Percentiles rank a stretch among this genome's conserved stretches.
Evolutionary conservation across 1,284 basidiomycete genomes (phyloP).

Genomic region (Acaromyces ingoldii): DNA sequence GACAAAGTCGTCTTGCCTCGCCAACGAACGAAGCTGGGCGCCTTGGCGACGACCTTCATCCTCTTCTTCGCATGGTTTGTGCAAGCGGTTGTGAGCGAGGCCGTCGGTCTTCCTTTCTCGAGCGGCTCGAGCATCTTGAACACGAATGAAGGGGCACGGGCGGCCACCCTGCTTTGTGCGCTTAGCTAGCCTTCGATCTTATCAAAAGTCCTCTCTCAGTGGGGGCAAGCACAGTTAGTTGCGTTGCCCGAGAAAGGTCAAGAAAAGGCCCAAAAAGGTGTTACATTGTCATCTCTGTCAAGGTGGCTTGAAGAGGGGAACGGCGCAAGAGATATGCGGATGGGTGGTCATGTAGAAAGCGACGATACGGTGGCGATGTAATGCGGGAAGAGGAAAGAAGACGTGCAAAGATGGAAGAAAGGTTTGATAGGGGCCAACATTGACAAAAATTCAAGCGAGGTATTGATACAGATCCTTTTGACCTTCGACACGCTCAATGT

Average conservation of each 20-base stretch:
- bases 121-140: conserved; percentile 5
- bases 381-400: not conserved
- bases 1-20: not conserved
- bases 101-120: not conserved
- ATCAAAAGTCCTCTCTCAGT: too few species aligned
- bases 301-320: too few species aligned
- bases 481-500: conserved; percentile 84
- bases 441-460: conserved; percentile 28
- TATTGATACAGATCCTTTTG: conserved; percentile 47
- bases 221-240: too few species aligned
- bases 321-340: not conserved
- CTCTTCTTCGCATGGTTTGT: conserved; percentile 4
- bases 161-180: not conserved
- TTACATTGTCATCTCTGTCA: not conserved
- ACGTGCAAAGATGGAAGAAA: not conserved
- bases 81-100: not conserved
- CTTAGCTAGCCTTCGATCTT: too few species aligned
- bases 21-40: not conserved
- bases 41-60: not conserved
- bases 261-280: not conserved
- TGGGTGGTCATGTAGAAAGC: not conserved
- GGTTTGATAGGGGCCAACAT: not conserved
- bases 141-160: not conserved
- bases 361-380: not conserved
- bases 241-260: not conserved